Conservation (phyloP, 179 eudicot species). For the Spinacia oleracea region DNA sequence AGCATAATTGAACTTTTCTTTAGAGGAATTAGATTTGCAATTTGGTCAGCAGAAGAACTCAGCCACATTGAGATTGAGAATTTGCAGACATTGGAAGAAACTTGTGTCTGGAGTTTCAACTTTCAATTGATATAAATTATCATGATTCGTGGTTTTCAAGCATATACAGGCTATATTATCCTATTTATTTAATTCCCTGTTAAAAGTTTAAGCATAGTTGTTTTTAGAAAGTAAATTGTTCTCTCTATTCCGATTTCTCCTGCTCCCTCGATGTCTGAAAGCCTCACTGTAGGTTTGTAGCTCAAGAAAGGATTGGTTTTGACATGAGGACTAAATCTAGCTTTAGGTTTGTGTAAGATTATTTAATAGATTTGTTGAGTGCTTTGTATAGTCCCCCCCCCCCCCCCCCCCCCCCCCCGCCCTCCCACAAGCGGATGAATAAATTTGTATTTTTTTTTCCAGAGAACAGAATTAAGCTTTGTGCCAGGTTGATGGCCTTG, state of each 20-base stretch:
- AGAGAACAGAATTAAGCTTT: background rate
- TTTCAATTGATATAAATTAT: slow-evolving; percentile 9
- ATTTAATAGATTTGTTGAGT: background rate
- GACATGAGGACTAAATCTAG: background rate
- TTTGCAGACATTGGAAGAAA: background rate
- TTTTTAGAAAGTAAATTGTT: background rate
- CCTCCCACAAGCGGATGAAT: too few species aligned
- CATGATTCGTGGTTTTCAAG: background rate
- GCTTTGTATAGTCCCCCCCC: too few species aligned
- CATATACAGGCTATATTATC: background rate
- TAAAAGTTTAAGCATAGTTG: background rate
- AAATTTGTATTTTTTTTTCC: too few species aligned
- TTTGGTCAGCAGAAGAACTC: slow-evolving; percentile 16
- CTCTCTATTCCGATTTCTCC: background rate
- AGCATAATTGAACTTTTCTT: background rate
- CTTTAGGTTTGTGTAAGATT: background rate
- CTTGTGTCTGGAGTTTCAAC: slow-evolving; percentile 5
- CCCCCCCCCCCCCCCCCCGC: too few species aligned
- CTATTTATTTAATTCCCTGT: background rate
- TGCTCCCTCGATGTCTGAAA: background rate
- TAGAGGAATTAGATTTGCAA: background rate
- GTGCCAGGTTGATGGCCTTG: background rate
- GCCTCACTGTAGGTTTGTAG: background rate
- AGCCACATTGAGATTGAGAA: slow-evolving; percentile 10
- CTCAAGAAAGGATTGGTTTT: background rate